Percentiles rank a stretch among this genome's conserved stretches.
phyloP scores from a whole-genome alignment of 345 rosid species.

The Eucalyptus cloeziana region DNA sequence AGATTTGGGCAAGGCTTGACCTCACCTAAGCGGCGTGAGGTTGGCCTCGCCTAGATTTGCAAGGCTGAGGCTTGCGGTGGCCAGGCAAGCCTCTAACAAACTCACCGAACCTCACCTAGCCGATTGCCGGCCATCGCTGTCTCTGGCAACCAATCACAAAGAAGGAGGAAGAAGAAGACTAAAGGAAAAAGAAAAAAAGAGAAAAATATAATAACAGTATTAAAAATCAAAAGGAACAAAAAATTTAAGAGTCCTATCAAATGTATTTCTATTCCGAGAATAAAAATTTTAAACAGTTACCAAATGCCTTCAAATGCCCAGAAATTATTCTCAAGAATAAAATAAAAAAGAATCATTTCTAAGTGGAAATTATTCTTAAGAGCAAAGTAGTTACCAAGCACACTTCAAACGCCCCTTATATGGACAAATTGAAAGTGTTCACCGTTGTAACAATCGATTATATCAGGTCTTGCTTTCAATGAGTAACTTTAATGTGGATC shows the following conservation, averaged over 20 bases:
- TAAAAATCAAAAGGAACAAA: no score
- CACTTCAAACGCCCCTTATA: not conserved
- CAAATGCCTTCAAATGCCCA: rapidly evolving
- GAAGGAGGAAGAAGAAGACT: no score
- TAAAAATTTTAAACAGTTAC: rapidly evolving
- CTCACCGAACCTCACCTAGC: rapidly evolving
- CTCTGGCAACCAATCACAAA: no score
- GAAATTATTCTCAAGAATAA: rapidly evolving
- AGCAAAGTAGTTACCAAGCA: no score
- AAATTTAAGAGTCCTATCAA: no score
- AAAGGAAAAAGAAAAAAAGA: no score
- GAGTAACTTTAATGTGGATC: not conserved
- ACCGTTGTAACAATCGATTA: not conserved
- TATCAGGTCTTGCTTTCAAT: not conserved
- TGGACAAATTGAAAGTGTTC: not conserved
- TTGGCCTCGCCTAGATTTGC: rapidly evolving
- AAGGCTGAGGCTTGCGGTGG: no score
- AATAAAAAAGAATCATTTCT: rapidly evolving
- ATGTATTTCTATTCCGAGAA: no score
- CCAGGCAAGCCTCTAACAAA: rapidly evolving
- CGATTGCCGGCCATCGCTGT: rapidly evolving
- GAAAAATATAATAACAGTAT: no score
- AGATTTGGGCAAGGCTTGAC: no score
- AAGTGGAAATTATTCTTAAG: no score
- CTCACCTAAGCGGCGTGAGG: no score